Evolutionary conservation across 2,329 filamentous ascomycete genomes (phyloP).

Genomic region (Rhinocladiella similis): DNA sequence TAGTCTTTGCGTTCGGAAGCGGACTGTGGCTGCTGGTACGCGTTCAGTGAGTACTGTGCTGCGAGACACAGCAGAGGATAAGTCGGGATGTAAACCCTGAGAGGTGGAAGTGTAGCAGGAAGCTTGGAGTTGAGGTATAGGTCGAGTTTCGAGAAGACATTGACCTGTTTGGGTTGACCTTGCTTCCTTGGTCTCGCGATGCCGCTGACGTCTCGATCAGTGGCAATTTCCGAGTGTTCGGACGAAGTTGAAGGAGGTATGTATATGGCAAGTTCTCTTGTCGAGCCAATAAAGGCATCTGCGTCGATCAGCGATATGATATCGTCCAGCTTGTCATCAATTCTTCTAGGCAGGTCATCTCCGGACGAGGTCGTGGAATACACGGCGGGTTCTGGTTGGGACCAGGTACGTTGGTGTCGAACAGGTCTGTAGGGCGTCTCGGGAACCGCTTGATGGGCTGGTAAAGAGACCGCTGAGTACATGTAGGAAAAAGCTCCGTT

Average conservation of each 20-base stretch:
- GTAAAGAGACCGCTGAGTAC: slow-evolving; percentile 8
- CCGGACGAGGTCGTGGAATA: background rate
- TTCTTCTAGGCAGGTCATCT: slow-evolving; percentile 47
- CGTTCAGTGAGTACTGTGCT: slow-evolving; percentile 72
- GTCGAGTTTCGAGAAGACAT: slow-evolving; percentile 74
- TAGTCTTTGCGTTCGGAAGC: slow-evolving; percentile 64
- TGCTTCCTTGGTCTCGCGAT: slow-evolving; percentile 24
- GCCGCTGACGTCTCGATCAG: slow-evolving; percentile 2
- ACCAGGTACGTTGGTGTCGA: slow-evolving; percentile 15
- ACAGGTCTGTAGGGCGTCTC: background rate
- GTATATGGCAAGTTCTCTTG: slow-evolving; percentile 31
- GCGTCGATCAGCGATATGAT: slow-evolving; percentile 72
- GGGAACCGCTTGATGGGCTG: background rate
- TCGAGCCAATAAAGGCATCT: slow-evolving; percentile 54
- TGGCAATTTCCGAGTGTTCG: background rate
- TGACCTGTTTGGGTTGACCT: slow-evolving; percentile 46
- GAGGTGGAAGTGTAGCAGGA: slow-evolving; percentile 64
- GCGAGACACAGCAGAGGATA: slow-evolving; percentile 78
- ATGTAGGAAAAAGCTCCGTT: background rate
- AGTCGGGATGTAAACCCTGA: slow-evolving; percentile 71
- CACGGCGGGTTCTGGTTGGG: background rate
- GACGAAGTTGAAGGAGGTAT: slow-evolving; percentile 2
- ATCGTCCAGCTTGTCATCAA: slow-evolving; percentile 64
- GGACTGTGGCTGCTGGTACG: slow-evolving; percentile 66
- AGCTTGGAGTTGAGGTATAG: slow-evolving; percentile 76